Conservation (phyloP, 768 basidiomycete genomes). For the Lentinula lateritia region DNA sequence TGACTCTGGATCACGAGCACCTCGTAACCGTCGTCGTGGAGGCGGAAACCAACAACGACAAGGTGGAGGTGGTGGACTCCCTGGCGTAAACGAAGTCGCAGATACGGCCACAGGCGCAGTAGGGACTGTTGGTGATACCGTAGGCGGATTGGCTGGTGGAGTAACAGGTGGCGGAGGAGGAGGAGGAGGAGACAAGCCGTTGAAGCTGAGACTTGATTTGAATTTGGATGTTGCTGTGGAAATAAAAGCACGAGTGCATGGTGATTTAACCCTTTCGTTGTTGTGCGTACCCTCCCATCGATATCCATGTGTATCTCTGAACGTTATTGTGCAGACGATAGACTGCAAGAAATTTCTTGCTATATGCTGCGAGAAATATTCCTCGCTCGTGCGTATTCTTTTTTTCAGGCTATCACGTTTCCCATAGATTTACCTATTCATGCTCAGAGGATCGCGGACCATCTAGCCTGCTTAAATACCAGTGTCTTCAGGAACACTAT, state of each 20-base stretch:
- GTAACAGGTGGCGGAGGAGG: slow-evolving; percentile 5
- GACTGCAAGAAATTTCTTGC: too few relatives aligned
- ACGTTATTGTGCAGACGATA: too few relatives aligned
- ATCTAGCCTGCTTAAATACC: too few relatives aligned
- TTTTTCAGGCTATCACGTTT: too few relatives aligned
- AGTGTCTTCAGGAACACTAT: too few relatives aligned
- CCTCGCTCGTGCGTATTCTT: too few relatives aligned
- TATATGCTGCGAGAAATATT: too few relatives aligned
- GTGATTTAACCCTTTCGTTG: slow-evolving; percentile 12
- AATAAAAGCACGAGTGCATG: slow-evolving; percentile 12
- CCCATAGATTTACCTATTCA: too few relatives aligned
- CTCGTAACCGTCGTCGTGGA: slow-evolving; percentile 5
- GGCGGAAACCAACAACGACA: background rate
- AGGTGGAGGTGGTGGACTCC: background rate
- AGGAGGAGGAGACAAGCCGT: slow-evolving; percentile 5
- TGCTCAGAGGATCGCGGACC: too few relatives aligned
- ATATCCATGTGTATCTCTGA: background rate
- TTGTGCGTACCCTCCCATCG: slow-evolving; percentile 6
- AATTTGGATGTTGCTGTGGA: slow-evolving; percentile 12
- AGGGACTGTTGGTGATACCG: slow-evolving; percentile 3
- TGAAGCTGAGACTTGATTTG: slow-evolving; percentile 11
- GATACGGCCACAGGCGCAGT: slow-evolving; percentile 6
- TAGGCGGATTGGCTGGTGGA: slow-evolving; percentile 1
- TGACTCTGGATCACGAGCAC: slow-evolving; percentile 1
- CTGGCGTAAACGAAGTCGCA: slow-evolving; percentile 7